Evolutionary conservation across 2,329 filamentous ascomycete genomes (phyloP), one percentile per base, ranked within the genome.

Genomic region (Diaporthe vexans): DNA sequence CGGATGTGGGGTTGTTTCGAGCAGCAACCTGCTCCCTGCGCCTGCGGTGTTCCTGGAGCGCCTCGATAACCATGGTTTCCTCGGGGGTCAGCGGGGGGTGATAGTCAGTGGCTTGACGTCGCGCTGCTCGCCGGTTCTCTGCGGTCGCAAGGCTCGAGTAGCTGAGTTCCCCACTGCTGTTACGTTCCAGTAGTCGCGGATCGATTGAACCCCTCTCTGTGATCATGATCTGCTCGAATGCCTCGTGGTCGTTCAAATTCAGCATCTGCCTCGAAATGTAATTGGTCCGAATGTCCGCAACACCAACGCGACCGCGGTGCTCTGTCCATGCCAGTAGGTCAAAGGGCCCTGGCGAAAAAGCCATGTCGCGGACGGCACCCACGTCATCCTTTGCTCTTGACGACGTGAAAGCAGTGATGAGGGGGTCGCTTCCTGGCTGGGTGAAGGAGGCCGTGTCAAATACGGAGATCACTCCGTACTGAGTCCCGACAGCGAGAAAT

Each of bases 281-380:
- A 29, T 92, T 90, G 77, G 87, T 89, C 40, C 94, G 89, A 67
- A 94, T 84, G 82, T 97, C 94, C 7, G 93, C 93, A 52, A 96
- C 87, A 51, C 93, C 94, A 21, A 95, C 87, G 73, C 91, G 88
- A 4, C 93, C 94, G 76, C 94, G 92, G 79, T 98, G 94, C 83
- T 99, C 97, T 11, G 95, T 94, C 95, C 97, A 98, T 9, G 97
- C 94, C 54, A 99, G 86, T 24, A 99, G 89, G 81, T 98, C 96
- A 87, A 93, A 96, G 0, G 95, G 94, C 1, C 94, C 94, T 0
- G 96, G 95, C 6, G 94, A 95, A 81, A 99, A 99, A 1, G 93
- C 89, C 94, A 98, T 97, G 76, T 95, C 94, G 76, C 97, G 91
- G 71, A 98, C 92, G 43, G 96, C 95, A 57, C 96, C 96, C 26